These are phyloP conservation scores for Phytopythium montanum DNA, from an alignment of 352 stramenopile species.

Conservation along the genomic window DNA sequence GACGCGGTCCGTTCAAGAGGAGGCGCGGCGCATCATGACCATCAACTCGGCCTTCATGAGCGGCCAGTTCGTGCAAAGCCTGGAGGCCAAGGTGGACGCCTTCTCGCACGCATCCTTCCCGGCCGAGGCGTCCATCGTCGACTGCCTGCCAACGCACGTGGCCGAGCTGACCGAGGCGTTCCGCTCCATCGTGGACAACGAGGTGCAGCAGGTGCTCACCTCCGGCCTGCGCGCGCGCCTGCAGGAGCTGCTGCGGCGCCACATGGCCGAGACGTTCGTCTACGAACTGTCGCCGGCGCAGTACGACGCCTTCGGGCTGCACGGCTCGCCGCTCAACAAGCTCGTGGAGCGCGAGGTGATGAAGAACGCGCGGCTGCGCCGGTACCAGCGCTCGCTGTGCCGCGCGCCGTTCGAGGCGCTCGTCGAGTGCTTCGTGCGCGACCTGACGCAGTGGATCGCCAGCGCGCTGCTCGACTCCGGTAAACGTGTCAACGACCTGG, in stretches of 20 bases:
- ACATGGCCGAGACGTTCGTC: slow-evolving; percentile 48
- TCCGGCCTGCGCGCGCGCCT: slow-evolving; percentile 42
- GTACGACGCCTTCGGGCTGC: slow-evolving; percentile 59
- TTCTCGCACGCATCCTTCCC: slow-evolving; percentile 46
- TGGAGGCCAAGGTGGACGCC: slow-evolving; percentile 59
- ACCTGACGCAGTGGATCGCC: slow-evolving; percentile 61
- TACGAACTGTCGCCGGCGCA: slow-evolving; percentile 63
- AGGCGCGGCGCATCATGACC: slow-evolving; percentile 84
- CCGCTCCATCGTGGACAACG: slow-evolving; percentile 64
- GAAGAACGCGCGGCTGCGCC: slow-evolving; percentile 54
- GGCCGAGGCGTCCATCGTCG: slow-evolving; percentile 48
- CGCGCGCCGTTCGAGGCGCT: slow-evolving; percentile 61
- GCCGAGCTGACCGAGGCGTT: slow-evolving; percentile 68
- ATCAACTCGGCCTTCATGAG: slow-evolving; percentile 85
- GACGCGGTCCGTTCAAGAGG: slow-evolving; percentile 47
- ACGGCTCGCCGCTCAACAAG: slow-evolving; percentile 58
- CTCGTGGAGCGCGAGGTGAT: slow-evolving; percentile 70
- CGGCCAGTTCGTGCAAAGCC: slow-evolving; percentile 57
- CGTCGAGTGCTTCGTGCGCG: slow-evolving; percentile 52
- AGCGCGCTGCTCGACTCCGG: slow-evolving; percentile 37
- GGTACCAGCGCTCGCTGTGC: slow-evolving; percentile 60
- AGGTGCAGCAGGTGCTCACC: slow-evolving; percentile 61
- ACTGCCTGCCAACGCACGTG: slow-evolving; percentile 73
- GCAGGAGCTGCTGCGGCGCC: slow-evolving; percentile 33
- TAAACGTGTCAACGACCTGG: slow-evolving; percentile 78